These are phyloP conservation scores for Xylariaceae sp. DNA, from an alignment of 2,329 filamentous ascomycete genomes.

Conservation along the genomic window DNA sequence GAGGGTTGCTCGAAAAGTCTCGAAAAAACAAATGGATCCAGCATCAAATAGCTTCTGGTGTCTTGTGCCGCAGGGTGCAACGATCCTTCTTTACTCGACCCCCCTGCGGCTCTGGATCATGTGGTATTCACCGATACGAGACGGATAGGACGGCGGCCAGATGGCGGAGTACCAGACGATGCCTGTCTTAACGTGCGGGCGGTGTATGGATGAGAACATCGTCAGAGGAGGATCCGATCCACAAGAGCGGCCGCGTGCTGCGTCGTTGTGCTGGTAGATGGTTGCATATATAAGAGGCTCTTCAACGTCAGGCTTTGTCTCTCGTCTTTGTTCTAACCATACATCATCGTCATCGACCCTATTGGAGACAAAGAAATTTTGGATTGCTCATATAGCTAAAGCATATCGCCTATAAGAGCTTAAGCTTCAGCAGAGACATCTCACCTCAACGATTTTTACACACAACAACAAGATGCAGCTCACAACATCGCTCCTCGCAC, in stretches of 20 bases:
- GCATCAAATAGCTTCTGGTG: no score
- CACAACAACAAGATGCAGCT: slow-evolving; percentile 41
- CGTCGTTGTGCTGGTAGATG: background rate
- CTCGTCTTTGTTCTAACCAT: slow-evolving; percentile 14
- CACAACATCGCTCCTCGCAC: slow-evolving; percentile 30
- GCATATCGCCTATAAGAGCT: background rate
- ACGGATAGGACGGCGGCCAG: slow-evolving; percentile 1
- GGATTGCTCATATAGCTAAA: slow-evolving; percentile 5
- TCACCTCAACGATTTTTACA: background rate
- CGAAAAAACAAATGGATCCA: no score
- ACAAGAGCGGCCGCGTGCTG: background rate
- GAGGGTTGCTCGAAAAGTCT: no score
- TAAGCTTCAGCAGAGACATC: background rate
- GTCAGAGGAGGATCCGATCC: slow-evolving; percentile 11
- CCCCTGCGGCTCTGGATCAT: slow-evolving; percentile 4
- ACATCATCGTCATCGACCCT: slow-evolving; percentile 8
- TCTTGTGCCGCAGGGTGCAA: background rate
- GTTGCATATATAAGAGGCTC: slow-evolving; percentile 14
- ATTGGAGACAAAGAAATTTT: background rate
- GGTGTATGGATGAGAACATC: background rate
- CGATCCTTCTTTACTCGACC: background rate
- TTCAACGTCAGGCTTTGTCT: background rate
- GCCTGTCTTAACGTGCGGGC: slow-evolving; percentile 1
- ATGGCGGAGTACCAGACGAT: slow-evolving; percentile 4
- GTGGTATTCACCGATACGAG: slow-evolving; percentile 24